Base-by-base conservation (phyloP, 345 rosid genomes). In the Eucalyptus leucophloia region DNA sequence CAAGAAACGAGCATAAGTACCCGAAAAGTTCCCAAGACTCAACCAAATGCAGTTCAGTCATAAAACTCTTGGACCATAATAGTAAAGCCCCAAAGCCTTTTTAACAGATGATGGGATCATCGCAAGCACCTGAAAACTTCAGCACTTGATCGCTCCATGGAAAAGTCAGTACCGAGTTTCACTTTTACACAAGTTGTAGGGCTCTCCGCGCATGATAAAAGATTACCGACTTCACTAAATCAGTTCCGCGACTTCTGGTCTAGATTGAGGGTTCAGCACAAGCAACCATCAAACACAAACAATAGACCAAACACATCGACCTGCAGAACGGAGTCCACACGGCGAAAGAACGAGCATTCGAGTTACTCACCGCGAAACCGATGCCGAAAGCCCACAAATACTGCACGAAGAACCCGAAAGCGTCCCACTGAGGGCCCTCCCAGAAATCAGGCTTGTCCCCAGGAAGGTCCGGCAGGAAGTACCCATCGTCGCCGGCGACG, bases 331-430 rank as follows among this genome's bases (percentile, higher is more conserved):
- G 62, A 89, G 65, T 49, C 62, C 56, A 40, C 53, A 49, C 51
- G 40, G 60, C 32, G 28, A 62, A 58, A 28, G 56, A 49, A 50
- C 19, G 9, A 19, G 49, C 47, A 56, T n/a, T 50, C 77, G 34
- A 54, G 88, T 37, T 42, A 19, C 56, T 24, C 92, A 97, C 99
- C 96, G 96, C 96, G 89, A 98, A 98, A 86, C 94, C 91, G 89
- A 97, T 92, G 77, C 97, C 99, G 58, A 98, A 95, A 89, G 99
- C 99, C 99, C 99, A 98, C 87, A 97, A 58, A 89, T 96, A 97
- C 91, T 97, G 95, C 82, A 96, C 93, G 87, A 96, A 91, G 96
- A 97, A 97, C 23, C 99, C 99, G 47, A 97, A 58, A 87, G 91
- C 95, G 87, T 97, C 99, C 97, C 96, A 98, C 93, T 96, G 93